Base-by-base conservation (phyloP, 495 filamentous ascomycete genomes). In the Bacidia rubella region DNA sequence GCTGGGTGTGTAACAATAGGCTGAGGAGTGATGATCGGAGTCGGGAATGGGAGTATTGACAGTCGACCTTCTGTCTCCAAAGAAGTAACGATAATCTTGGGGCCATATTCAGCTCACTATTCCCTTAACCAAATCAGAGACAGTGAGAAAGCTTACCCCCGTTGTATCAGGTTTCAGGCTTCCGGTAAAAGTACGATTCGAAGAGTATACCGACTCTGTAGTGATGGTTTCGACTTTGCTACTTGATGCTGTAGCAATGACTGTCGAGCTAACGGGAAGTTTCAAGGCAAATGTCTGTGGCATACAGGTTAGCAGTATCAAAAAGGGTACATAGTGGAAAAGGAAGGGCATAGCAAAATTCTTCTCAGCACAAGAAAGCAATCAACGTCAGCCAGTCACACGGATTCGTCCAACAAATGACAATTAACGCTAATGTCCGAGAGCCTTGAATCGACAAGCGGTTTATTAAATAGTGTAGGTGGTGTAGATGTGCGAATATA, bases 1-100 rank as follows among this genome's bases (percentile, higher is more conserved):
- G 23, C 21, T 53, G 27, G n/a, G n/a, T n/a, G n/a, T n/a, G n/a
- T n/a, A 35, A 15, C 29, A 35, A 35, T 7, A 35, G 15, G 15
- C 15, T 5, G 7, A 35, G 29, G 7, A 15, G 29, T 35, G 29
- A 35, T 35, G 29, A 15, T 53, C 23, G 43, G 43, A 7, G 58
- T 63, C 12, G 60, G 68, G 40, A 68, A 73, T 19, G 70, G 70
- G 50, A 53, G 62, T 24, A 66, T 40, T 19, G 65, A 62, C 32
- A 65, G 58, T 60, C 65, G 67, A 17, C 72, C 74, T n/a, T 69
- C 63, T 11, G 62, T 60, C 27, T 75, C 66, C 17, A 77, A 62
- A 11, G 54, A 55, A 10, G 66, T 66, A 9, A 66, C 68, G 51
- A 68, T 70, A 26, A 61, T 62, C 67, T 72, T 45, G 29, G 3